Percentiles rank a stretch among this genome's conserved stretches.
Conservation (phyloP, 176 grass and related monocot species). For the Hyparrhenia diplandra region DNA sequence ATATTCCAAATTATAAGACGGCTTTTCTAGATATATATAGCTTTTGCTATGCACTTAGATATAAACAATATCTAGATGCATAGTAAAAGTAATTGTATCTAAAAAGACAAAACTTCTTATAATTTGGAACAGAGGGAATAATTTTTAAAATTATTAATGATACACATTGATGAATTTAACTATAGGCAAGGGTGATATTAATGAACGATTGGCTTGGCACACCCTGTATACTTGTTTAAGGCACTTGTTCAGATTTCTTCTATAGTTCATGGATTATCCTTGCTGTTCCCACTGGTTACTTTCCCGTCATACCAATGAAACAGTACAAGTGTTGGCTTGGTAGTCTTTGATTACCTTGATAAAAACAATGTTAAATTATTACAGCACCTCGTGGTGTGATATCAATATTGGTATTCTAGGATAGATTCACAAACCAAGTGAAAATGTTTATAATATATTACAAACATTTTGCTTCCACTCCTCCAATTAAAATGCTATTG, state of each 20-base stretch:
- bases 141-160: neutral
- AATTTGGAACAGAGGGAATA: too few relatives aligned
- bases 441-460: neutral
- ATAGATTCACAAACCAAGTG: conserved; percentile 3
- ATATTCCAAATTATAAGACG: too few relatives aligned
- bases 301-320: conserved; percentile 4
- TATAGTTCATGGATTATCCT: neutral
- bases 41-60: too few relatives aligned
- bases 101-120: too few relatives aligned
- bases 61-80: too few relatives aligned
- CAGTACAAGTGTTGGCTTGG: neutral
- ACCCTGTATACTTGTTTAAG: neutral
- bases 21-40: too few relatives aligned
- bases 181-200: neutral
- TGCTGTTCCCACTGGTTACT: neutral
- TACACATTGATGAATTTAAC: neutral
- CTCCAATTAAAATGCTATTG: conserved; percentile 3
- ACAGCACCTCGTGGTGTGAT: neutral
- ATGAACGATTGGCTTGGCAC: neutral
- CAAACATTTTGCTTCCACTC: conserved; percentile 15
- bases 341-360: neutral
- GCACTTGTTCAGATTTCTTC: neutral
- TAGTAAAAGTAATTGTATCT: too few relatives aligned
- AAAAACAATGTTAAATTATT: conserved; percentile 8
- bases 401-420: conserved; percentile 11